phyloP scores from a whole-genome alignment of 352 stramenopile species.

The Pythium monospermum region DNA sequence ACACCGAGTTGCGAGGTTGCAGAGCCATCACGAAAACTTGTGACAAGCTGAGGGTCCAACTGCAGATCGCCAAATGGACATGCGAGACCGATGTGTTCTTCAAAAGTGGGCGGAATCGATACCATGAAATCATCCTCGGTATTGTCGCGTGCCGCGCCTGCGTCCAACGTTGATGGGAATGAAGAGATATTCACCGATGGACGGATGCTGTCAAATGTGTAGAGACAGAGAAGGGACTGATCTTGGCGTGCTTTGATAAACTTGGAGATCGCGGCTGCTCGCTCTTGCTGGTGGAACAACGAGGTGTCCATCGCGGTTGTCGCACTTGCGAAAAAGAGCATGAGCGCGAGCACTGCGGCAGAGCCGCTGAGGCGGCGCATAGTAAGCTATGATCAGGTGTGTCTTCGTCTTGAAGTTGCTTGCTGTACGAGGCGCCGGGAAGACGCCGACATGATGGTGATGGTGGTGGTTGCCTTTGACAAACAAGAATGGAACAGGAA shows the following conservation, averaged over 20 bases:
- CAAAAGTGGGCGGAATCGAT: slow-evolving; percentile 18
- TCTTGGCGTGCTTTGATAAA: slow-evolving; percentile 16
- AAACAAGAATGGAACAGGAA: too few relatives aligned
- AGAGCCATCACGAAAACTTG: slow-evolving; percentile 25
- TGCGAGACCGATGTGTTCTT: slow-evolving; percentile 15
- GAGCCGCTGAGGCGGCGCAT: too few relatives aligned
- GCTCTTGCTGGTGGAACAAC: not conserved
- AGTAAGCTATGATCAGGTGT: too few relatives aligned
- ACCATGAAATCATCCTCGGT: not conserved
- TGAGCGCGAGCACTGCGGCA: too few relatives aligned
- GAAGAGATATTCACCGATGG: slow-evolving; percentile 3
- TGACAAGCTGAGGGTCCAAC: slow-evolving; percentile 42
- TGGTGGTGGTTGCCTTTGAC: too few relatives aligned
- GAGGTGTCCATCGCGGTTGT: not conserved
- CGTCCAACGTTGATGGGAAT: too few relatives aligned
- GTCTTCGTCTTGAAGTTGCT: too few relatives aligned
- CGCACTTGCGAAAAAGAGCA: not conserved
- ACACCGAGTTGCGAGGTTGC: slow-evolving; percentile 40
- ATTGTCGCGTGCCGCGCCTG: not conserved
- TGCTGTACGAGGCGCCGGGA: too few relatives aligned
- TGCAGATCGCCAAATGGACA: slow-evolving; percentile 69
- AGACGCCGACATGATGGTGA: too few relatives aligned
- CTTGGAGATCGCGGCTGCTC: slow-evolving; percentile 10
- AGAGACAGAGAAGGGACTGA: slow-evolving; percentile 28
- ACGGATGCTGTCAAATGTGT: slow-evolving; percentile 30